Base-by-base conservation (phyloP, 306 rosid genomes). In the Pueraria montana region DNA sequence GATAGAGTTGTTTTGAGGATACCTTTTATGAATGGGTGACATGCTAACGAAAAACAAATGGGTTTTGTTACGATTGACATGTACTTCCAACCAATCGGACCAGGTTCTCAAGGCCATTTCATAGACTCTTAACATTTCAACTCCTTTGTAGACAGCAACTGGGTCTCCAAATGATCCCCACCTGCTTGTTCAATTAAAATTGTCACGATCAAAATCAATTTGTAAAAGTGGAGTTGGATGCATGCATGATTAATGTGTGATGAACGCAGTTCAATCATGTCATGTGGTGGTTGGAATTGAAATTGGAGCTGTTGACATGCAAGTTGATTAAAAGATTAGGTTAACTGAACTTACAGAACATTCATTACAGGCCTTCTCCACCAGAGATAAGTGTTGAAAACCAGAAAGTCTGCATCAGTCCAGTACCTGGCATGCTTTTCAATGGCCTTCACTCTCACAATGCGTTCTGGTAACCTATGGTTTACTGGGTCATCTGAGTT, bases 1-100 rank as follows among this genome's bases (percentile, higher is more conserved):
- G 52, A 64, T 27, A 17, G 21, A 12, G 13, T 50, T 63, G 11
- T 1, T 21, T 4, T 30, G 49, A 36, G 3, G 58, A 56, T 90
- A 93, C 98, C 89, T 96, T 65, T 90, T 88, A 61, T 96, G 99
- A 77, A 93, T 96, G 1, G 98, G 99, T n/a, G 99, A 96, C 97
- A 96, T 87, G 89, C 93, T 91, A 74, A 96, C 92, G 23, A 96
- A 94, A 68, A 91, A 92, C 85, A 94, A 38, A 2, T 79, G 79
- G 46, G 99, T 90, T n/a, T n/a, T 96, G 89, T 50, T 91, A 30
- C 87, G 83, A 77, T 96, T 85, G n/a, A 94, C 92, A 65, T 87
- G 98, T 3, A 96, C 79, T 88, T 96, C 98, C 87, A 92, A 77
- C 99, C 99, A 94, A 79, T 96, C 94, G 24, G 90, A 91, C 99